Evolutionary conservation across 345 rosid species (phyloP), one percentile per base, ranked within the genome.

Genomic region (Hibiscus trionum): DNA sequence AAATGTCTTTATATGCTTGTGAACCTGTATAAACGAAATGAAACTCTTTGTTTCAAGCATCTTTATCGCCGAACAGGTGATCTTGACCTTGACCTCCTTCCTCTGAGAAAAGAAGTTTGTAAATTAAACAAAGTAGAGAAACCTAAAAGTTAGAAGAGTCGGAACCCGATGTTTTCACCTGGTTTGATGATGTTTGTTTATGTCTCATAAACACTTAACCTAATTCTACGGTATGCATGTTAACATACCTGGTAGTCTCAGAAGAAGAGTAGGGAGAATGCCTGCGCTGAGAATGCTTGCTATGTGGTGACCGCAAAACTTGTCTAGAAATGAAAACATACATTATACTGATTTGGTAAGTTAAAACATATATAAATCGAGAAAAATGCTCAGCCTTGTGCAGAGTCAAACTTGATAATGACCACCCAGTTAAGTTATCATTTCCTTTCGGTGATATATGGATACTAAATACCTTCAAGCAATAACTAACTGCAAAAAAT

Each of bases 271-370:
- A 87, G 88, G 90, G 94, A 85, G 89, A 89, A 78, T 91, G 90
- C 88, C 95, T 93, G 95, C 87, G 91, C 85, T 91, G 91, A 88
- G 96, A 93, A 87, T 87, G 91, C 97, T 88, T 95, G 94, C 97
- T 90, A 92, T 88, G 92, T 80, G 98, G 99, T 85, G 99, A 95
- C 90, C 94, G 84, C 86, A 88, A 88, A 85, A 87, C 89, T 82
- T 89, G 89, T 95, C 99, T 95, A 95, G 85, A 95, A 89, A 95
- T 80, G 88, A 89, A 87, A 75, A 66, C 60, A 77, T 70, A 58
- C 65, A 93, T 91, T 79, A 90, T 81, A 84, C 88, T 85, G 75
- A 78, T 83, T 84, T 73, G 84, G 91, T 86, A 83, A 88, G 88
- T 80, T 77, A 72, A 56, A 76, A 68, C 66, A 78, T 69, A 60